These are phyloP conservation scores for Penicillium lagena DNA, from an alignment of 495 filamentous ascomycete genomes.

Conservation along the genomic window DNA sequence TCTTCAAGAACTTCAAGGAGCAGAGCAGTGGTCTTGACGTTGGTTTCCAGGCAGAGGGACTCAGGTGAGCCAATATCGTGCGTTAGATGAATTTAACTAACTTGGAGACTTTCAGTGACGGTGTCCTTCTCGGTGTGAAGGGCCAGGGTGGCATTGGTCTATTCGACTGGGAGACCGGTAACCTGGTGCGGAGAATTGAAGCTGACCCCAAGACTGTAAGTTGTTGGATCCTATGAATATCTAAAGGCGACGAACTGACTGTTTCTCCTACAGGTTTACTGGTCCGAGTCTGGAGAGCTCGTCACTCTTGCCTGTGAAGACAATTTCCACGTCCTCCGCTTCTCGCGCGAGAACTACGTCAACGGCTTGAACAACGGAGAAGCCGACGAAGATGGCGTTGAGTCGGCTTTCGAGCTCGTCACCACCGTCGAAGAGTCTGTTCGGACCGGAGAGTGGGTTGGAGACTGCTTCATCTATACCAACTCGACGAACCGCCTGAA, in stretches of 20 bases:
- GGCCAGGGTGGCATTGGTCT: conserved; percentile 91
- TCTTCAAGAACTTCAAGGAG: conserved; percentile 97
- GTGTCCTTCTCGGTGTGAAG: conserved; percentile 89
- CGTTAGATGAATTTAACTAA: too few relatives aligned
- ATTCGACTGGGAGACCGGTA: conserved; percentile 92
- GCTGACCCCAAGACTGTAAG: conserved; percentile 77
- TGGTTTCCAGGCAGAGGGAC: conserved; percentile 89
- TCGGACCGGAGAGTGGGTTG: conserved; percentile 95
- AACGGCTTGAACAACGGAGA: conserved; percentile 72
- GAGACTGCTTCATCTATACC: conserved; percentile 98
- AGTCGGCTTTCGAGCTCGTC: conserved; percentile 92
- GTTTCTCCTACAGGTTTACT: conserved; percentile 64
- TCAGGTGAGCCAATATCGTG: too few relatives aligned
- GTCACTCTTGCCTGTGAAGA: conserved; percentile 93
- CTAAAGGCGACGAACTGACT: conserved; percentile 6
- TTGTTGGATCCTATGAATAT: not conserved
- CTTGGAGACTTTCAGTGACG: conserved; percentile 52
- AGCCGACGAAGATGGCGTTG: conserved; percentile 92
- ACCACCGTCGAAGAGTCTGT: conserved; percentile 93
- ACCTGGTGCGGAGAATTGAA: conserved; percentile 87
- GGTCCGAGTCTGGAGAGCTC: conserved; percentile 93
- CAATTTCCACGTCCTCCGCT: conserved; percentile 89
- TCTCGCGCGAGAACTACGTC: conserved; percentile 78
- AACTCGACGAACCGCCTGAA: conserved; percentile 95
- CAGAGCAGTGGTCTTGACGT: conserved; percentile 85